Evolutionary conservation across 1,284 basidiomycete species (phyloP).

Genomic region (Vanrija pseudolonga): DNA sequence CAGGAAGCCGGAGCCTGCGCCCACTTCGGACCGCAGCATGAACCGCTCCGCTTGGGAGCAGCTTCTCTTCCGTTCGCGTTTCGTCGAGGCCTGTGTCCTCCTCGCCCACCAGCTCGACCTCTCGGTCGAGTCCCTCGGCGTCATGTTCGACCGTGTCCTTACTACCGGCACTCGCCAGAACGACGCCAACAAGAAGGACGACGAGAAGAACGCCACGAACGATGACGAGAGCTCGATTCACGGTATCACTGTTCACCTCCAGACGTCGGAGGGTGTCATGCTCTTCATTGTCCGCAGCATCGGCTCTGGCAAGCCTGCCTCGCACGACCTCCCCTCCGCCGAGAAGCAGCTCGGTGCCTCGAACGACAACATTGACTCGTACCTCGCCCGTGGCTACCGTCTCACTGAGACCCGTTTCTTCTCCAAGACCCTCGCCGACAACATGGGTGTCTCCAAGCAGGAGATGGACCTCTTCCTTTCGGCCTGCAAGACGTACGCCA

Average conservation of each 20-base stretch:
- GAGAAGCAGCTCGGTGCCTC: constrained; percentile 22
- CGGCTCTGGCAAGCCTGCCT: constrained; percentile 31
- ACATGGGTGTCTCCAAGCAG: constrained; percentile 50
- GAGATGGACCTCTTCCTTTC: constrained; percentile 53
- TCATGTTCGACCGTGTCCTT: constrained; percentile 56
- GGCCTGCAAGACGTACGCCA: constrained; percentile 54
- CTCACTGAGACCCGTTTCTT: constrained; percentile 54
- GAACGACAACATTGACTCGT: constrained; percentile 49
- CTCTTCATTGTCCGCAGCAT: constrained; percentile 54
- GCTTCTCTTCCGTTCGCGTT: constrained; percentile 51
- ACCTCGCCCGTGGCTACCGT: constrained; percentile 53
- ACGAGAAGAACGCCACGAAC: constrained; percentile 23
- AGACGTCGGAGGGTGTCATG: constrained; percentile 51
- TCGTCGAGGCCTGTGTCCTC: constrained; percentile 52
- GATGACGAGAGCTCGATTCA: constrained; percentile 46
- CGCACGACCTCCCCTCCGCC: constrained; percentile 27
- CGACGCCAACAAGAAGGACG: constrained; percentile 16
- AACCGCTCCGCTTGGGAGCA: constrained; percentile 27
- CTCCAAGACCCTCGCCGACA: constrained; percentile 51
- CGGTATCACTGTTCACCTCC: constrained; percentile 44
- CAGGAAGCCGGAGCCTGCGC: constrained; percentile 27
- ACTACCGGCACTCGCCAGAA: constrained; percentile 48
- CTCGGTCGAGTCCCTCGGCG: constrained; percentile 58
- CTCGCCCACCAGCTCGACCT: constrained; percentile 52
- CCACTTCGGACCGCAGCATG: constrained; percentile 26